phyloP scores from a whole-genome alignment of 495 filamentous ascomycete genomes.

The Penicillium verhagenii region DNA sequence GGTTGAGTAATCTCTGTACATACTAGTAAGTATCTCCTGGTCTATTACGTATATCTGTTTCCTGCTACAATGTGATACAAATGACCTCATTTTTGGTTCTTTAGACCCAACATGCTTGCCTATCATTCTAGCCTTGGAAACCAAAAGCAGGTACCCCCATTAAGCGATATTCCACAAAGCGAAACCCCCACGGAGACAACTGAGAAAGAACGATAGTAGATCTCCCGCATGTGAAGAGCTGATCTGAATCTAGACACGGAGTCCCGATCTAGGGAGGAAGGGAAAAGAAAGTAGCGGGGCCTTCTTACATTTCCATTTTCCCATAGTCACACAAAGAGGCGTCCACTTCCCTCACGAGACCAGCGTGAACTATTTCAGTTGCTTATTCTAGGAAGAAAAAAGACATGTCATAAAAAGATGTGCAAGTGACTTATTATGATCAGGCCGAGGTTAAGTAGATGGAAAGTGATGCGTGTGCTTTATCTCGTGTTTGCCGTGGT shows the following conservation, averaged over 20 bases:
- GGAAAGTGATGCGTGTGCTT: constrained; percentile 2
- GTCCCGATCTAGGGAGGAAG: not conserved
- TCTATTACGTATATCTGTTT: too few species aligned
- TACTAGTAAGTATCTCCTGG: too few species aligned
- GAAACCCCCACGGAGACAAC: constrained; percentile 2
- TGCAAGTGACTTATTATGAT: not conserved
- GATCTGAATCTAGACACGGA: not conserved
- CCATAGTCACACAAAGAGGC: not conserved
- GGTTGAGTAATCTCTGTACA: too few species aligned
- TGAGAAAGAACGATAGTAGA: not conserved
- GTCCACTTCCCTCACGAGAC: constrained; percentile 3
- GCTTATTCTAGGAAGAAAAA: not conserved
- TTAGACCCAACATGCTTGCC: not conserved
- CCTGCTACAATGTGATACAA: constrained; percentile 4
- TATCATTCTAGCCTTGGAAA: not conserved
- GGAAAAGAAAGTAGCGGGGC: not conserved
- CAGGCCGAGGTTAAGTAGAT: not conserved
- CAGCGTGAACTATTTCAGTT: not conserved
- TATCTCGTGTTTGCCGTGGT: constrained; percentile 3
- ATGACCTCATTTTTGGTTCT: constrained; percentile 16
- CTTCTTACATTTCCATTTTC: not conserved
- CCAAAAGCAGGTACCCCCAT: constrained; percentile 20
- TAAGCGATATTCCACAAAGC: not conserved
- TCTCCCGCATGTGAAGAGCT: not conserved
- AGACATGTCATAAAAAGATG: not conserved